Evolutionary conservation across 1,284 basidiomycete species (phyloP), one percentile per base, ranked within the genome.

Genomic region (Agaricales sp.): DNA sequence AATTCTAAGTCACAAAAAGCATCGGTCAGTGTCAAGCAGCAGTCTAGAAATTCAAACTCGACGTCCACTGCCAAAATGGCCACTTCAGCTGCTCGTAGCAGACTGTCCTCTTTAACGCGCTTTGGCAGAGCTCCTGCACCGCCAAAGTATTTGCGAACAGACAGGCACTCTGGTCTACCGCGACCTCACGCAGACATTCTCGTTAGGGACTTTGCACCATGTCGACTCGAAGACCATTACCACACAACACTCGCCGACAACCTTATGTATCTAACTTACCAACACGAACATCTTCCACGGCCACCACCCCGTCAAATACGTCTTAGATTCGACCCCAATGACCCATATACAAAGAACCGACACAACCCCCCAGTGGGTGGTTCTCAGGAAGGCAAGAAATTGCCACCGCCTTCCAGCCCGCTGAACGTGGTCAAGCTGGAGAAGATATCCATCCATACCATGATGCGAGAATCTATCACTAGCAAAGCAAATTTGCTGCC

Each of bases 241-340:
- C 65, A 87, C 62, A 69, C 73, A 48, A 87, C 92, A 6, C 75
- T 99, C 51, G 78, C 82, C 19, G 84, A 92, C 59, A 80, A 97
- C 68, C 71, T 96, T 57, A 80, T 99, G 74, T 99, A 99, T 77
- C 88, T 98, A 80, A 89, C 88, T 46, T 97, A 96, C 71, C 74
- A 82, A 52, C 92, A 95, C 66, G 77, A 78, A 58, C 66, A 71
- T 46, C 70, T 63, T 3, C 62, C 74, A 0, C 75, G 73, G 25
- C 70, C 76, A 16, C 68, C 74, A 3, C 69, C 75, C 0, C 77
- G 81, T 45, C 62, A 74, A 38, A 77, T 82, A 47, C 77, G 82
- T 43, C 79, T 83, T 47, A 75, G 69, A 12, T 92, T 82, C 74
- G 85, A 92, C 64, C 80, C 86, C 0, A 61, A 74, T 13, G 79